Conservation (phyloP, 371 early-diverging fungal species). For the Mucor plumbeus region DNA sequence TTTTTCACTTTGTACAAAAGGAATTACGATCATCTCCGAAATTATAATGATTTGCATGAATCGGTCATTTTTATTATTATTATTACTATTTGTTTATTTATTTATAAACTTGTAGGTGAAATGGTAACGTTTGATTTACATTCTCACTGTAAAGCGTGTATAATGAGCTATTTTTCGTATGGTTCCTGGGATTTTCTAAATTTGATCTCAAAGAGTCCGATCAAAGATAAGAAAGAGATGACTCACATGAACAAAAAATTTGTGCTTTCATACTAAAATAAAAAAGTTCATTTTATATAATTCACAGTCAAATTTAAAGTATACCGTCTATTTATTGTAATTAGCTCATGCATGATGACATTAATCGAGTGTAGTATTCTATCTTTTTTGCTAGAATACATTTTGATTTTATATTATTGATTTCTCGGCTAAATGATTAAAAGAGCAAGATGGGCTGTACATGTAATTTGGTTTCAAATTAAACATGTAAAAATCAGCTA, state of each 20-base stretch:
- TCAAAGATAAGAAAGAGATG: conserved; percentile 3
- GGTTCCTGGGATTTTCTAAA: conserved; percentile 4
- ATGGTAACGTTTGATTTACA: not conserved
- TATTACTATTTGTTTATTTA: not conserved
- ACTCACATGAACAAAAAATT: conserved; percentile 2
- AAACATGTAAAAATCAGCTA: not conserved
- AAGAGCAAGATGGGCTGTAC: not conserved
- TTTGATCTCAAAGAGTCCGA: not conserved
- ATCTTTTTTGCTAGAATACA: too few species aligned
- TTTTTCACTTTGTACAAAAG: not conserved
- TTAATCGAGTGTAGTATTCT: too few species aligned
- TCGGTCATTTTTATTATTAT: not conserved
- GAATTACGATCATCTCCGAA: conserved; percentile 1
- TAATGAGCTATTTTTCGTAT: not conserved
- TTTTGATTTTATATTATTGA: not conserved
- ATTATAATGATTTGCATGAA: conserved; percentile 1
- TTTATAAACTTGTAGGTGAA: not conserved
- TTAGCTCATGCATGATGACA: too few species aligned
- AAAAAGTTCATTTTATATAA: not conserved
- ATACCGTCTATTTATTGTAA: too few species aligned
- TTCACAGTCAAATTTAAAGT: too few species aligned
- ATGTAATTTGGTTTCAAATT: not conserved
- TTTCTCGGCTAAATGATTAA: not conserved
- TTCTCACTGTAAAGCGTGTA: not conserved
- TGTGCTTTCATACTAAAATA: not conserved